These are phyloP conservation scores for Talaromyces pinophilus DNA, from an alignment of 2,329 filamentous ascomycete genomes.

Conservation along the genomic window DNA sequence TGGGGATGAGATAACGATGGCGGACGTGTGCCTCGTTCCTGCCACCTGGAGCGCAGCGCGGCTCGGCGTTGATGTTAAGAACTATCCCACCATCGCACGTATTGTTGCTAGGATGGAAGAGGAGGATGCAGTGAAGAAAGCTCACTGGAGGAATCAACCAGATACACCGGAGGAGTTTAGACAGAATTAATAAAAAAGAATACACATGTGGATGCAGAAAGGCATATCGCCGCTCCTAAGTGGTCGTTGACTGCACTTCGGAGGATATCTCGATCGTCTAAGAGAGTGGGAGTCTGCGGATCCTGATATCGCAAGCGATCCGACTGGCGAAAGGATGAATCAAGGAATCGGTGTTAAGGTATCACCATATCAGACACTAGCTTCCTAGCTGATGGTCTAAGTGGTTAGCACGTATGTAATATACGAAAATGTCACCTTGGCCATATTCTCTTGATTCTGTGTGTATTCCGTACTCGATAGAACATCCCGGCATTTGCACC, in stretches of 20 bases:
- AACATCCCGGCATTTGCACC: neutral
- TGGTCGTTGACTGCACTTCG: neutral
- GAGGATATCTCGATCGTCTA: neutral
- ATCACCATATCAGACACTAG: neutral
- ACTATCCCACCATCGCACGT: constrained; percentile 51
- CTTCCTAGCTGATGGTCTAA: neutral
- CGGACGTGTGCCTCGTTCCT: constrained; percentile 61
- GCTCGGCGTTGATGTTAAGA: constrained; percentile 55
- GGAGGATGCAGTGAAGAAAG: constrained; percentile 55
- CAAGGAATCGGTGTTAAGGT: neutral
- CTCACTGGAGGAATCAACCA: constrained; percentile 57
- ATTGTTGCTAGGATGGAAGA: constrained; percentile 52
- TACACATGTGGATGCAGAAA: neutral
- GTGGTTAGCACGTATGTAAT: neutral
- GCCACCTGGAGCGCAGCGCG: constrained; percentile 60
- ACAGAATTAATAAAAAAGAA: neutral
- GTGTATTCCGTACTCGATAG: neutral
- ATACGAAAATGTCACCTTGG: neutral
- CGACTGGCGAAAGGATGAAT: neutral
- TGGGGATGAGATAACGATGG: constrained; percentile 58
- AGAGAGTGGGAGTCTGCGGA: neutral
- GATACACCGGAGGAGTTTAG: constrained; percentile 55
- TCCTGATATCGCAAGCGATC: neutral
- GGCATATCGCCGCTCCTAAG: neutral
- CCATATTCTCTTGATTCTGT: neutral